A percentile compares a stretch with the other conserved stretches of the same genome.
phyloP scores from a whole-genome alignment of 768 basidiomycete genomes.

The Trametes meyenii region DNA sequence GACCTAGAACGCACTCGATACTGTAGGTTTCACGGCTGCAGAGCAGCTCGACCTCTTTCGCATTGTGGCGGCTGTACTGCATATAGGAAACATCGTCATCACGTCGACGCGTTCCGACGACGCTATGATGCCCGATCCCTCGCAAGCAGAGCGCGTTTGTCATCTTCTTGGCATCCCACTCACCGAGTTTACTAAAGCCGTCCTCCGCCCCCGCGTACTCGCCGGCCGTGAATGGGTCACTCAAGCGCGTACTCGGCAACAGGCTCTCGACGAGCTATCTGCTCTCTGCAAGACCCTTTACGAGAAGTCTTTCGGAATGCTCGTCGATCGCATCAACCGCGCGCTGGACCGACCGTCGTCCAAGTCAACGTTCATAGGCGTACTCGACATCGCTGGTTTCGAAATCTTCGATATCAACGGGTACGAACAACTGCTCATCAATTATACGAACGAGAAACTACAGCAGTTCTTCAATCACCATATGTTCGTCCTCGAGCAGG shows the following conservation, averaged over 20 bases:
- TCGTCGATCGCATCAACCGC: slow-evolving; percentile 94
- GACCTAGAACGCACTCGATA: slow-evolving; percentile 73
- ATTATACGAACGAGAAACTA: slow-evolving; percentile 97
- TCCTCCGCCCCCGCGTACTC: slow-evolving; percentile 86
- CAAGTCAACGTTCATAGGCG: slow-evolving; percentile 94
- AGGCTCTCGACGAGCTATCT: slow-evolving; percentile 90
- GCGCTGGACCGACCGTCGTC: slow-evolving; percentile 92
- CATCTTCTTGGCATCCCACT: slow-evolving; percentile 89
- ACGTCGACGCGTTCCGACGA: slow-evolving; percentile 79
- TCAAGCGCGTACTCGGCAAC: slow-evolving; percentile 87
- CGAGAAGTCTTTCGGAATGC: slow-evolving; percentile 92
- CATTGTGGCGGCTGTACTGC: slow-evolving; percentile 90
- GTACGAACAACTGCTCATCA: slow-evolving; percentile 98
- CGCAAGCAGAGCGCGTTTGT: slow-evolving; percentile 88
- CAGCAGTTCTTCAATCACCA: slow-evolving; percentile 99
- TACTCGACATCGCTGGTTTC: slow-evolving; percentile 98
- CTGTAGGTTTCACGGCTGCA: slow-evolving; percentile 81
- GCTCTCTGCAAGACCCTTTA: slow-evolving; percentile 94
- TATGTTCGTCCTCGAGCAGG: slow-evolving; percentile 99
- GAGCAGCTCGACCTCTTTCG: slow-evolving; percentile 95
- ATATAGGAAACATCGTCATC: slow-evolving; percentile 92
- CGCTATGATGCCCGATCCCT: slow-evolving; percentile 74
- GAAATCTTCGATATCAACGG: slow-evolving; percentile 95
- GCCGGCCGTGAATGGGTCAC: slow-evolving; percentile 98
- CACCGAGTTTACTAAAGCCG: slow-evolving; percentile 84